Evolutionary conservation across 176 grass and related monocot genomes (phyloP), one percentile per base, ranked within the genome.

Genomic region (Triticum turgidum): DNA sequence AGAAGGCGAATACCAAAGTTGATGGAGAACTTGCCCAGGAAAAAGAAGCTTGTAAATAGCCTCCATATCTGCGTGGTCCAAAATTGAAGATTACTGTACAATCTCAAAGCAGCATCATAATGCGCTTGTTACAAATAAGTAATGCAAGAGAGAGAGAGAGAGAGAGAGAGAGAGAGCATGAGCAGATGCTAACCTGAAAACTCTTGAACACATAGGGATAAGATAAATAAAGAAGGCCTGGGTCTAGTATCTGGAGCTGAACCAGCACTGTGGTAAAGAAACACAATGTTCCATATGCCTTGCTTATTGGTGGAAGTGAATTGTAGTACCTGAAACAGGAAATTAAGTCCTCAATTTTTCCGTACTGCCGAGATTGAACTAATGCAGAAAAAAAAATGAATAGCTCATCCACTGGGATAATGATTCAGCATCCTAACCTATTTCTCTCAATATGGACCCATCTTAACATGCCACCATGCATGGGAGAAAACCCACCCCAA

Each of bases 1-100:
- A 97, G 86, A 77, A 97, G 87, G 59, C 92, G 91, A 80, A 97
- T 94, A 79, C 92, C 95, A 85, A 97, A 97, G 84, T 94, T 97
- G 54, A 97, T 93, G n/a, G 92, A 97, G 79, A 97, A 97, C 6
- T 27, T 34, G 5, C 89, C 95, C 38, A 97, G 91, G 64, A 89
- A 94, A 87, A 97, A 88, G 79, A 97, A 94, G 70, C 51, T 92
- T 42, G 95, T 91, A 83, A 97, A 69, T 51, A 97, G 69, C 79
- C 92, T 94, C 95, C 92, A 97, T 91, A 97, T 89, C 95, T 94
- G 75, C 33, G 69, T 86, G 67, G 37, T 10, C 52, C 66, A 59
- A 65, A 89, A 86, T 54, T 54, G 76, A 78, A 39, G 49, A 65
- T n/a, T 45, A 74, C 39, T 82, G 69, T 25, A 59, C 29, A 75